Evolutionary conservation across 331 rosid genomes (phyloP).

Genomic region (Malus hybrid): DNA sequence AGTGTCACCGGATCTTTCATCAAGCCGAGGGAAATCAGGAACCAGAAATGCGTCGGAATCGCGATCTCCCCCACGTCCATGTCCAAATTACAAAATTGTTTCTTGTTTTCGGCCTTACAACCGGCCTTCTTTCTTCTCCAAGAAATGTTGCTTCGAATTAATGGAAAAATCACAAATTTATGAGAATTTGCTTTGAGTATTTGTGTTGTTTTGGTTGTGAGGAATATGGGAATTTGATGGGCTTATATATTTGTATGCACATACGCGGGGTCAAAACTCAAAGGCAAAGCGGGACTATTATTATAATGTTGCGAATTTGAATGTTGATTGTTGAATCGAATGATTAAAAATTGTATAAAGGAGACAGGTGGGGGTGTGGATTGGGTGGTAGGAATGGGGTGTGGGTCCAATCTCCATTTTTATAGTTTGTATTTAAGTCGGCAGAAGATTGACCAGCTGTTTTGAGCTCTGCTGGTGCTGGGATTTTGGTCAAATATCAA

Average conservation of each 20-base stretch:
- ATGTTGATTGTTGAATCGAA: conserved; percentile 67
- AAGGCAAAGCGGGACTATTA: background rate
- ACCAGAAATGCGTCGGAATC: conserved; percentile 56
- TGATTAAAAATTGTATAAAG: background rate
- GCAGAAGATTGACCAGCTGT: background rate
- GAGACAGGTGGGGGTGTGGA: background rate
- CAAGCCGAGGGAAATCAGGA: conserved; percentile 66
- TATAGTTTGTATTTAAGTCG: background rate
- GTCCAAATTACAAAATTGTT: conserved; percentile 16
- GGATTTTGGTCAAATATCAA: background rate
- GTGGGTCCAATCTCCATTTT: background rate
- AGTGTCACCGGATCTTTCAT: conserved; percentile 85
- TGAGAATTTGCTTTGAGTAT: background rate
- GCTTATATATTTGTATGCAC: background rate
- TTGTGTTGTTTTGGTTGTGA: background rate
- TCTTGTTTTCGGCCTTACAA: conserved; percentile 26
- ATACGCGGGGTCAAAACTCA: background rate
- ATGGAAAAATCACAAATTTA: background rate
- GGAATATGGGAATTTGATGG: background rate
- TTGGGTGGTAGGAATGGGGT: background rate
- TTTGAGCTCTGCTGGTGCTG: background rate
- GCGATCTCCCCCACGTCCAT: conserved; percentile 45
- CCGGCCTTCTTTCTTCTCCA: conserved; percentile 49
- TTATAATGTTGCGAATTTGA: conserved; percentile 18
- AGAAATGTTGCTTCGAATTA: conserved; percentile 16